phyloP scores from a whole-genome alignment of 345 rosid genomes.

The Arabis hirsuta region DNA sequence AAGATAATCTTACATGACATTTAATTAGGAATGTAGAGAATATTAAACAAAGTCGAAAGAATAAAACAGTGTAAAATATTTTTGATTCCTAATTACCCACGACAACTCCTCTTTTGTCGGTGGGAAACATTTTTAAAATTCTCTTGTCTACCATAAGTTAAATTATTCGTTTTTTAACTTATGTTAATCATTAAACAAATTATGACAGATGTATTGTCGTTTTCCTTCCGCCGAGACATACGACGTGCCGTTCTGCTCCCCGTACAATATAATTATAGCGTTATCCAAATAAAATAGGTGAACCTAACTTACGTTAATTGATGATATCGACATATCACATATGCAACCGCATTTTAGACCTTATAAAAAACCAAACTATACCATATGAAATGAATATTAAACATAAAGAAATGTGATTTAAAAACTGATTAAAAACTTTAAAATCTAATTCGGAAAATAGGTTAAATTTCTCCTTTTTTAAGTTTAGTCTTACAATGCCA shows the following conservation, averaged over 20 bases:
- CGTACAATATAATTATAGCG: neutral
- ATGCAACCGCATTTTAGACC: too few species aligned
- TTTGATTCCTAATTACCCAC: neutral
- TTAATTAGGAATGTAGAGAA: too few species aligned
- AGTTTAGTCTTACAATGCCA: too few species aligned
- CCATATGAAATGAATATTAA: too few species aligned
- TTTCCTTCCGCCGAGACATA: neutral
- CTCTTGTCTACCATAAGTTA: slow-evolving; percentile 1
- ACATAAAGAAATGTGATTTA: too few species aligned
- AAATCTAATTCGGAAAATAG: too few species aligned
- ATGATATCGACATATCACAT: too few species aligned
- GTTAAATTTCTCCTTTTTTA: too few species aligned
- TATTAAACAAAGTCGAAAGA: neutral
- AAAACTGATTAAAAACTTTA: too few species aligned
- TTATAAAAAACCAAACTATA: too few species aligned
- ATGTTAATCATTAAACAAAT: neutral
- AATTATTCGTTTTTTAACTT: neutral
- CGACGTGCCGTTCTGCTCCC: slow-evolving; percentile 8
- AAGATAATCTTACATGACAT: too few species aligned
- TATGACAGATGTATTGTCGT: slow-evolving; percentile 22
- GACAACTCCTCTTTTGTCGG: slow-evolving; percentile 1
- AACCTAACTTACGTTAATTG: neutral
- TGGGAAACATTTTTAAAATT: neutral
- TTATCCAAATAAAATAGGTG: slow-evolving; percentile 1
- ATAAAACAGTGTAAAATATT: neutral